Evolutionary conservation across 2,329 filamentous ascomycete species (phyloP).

Genomic region (Fusarium napiforme): DNA sequence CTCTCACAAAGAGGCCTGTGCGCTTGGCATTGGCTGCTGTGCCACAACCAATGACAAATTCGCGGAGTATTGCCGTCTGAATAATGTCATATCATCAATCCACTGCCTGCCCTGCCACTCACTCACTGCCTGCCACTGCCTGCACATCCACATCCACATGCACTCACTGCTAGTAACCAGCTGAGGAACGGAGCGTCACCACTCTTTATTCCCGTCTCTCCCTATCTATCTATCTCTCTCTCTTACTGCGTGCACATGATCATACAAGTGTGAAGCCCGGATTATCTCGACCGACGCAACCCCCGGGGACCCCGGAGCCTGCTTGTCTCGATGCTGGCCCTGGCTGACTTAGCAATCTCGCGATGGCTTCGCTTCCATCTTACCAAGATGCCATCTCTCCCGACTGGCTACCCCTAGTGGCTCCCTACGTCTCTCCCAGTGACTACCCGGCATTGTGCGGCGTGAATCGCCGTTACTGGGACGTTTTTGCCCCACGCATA

Average conservation of each 20-base stretch:
- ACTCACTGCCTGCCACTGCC: neutral
- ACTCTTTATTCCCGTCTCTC: neutral
- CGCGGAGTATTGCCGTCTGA: neutral
- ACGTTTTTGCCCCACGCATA: slow-evolving; percentile 61
- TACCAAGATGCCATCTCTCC: slow-evolving; percentile 61
- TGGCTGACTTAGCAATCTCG: neutral
- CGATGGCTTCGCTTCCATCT: slow-evolving; percentile 58
- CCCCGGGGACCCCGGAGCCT: neutral
- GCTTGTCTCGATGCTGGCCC: neutral
- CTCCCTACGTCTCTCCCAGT: slow-evolving; percentile 54
- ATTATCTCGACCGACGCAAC: neutral
- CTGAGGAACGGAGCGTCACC: slow-evolving; percentile 22
- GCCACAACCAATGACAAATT: neutral
- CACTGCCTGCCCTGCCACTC: slow-evolving; percentile 3
- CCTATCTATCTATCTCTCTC: neutral
- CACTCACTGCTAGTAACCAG: neutral
- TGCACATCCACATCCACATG: neutral
- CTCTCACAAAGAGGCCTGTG: slow-evolving; percentile 21
- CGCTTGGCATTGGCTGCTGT: neutral
- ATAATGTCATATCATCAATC: neutral
- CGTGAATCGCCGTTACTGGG: slow-evolving; percentile 60
- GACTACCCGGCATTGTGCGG: slow-evolving; percentile 61
- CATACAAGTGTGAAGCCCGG: neutral
- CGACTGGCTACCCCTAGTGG: slow-evolving; percentile 63
- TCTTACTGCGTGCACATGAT: neutral